Conservation (phyloP, 164 flowering plant species). For the Tetrastigma voinierianum region DNA sequence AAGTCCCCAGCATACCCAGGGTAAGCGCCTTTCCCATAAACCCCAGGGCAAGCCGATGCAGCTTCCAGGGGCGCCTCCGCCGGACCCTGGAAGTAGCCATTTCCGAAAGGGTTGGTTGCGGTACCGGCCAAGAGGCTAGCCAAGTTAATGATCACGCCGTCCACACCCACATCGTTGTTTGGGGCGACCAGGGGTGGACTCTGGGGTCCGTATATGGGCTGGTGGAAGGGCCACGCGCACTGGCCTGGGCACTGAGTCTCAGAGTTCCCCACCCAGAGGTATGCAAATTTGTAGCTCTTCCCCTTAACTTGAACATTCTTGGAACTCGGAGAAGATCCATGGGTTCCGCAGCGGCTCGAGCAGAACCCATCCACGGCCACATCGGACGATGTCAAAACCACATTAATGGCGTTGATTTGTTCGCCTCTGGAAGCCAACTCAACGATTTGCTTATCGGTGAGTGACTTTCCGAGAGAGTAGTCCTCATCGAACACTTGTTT, state of each 20-base stretch:
- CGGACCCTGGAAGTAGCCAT: slow-evolving; percentile 52
- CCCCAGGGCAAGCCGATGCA: slow-evolving; percentile 58
- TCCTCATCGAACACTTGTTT: slow-evolving; percentile 6
- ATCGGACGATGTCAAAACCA: slow-evolving; percentile 39
- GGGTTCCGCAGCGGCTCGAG: slow-evolving; percentile 44
- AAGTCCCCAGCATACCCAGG: slow-evolving; percentile 60
- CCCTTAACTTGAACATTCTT: background rate
- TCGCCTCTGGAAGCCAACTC: slow-evolving; percentile 24
- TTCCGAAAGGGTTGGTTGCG: slow-evolving; percentile 58
- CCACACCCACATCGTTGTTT: slow-evolving; percentile 59
- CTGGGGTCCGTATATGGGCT: slow-evolving; percentile 68
- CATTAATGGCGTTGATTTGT: slow-evolving; percentile 37
- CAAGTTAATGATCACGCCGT: slow-evolving; percentile 57
- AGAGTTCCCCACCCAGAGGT: slow-evolving; percentile 60
- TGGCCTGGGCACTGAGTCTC: slow-evolving; percentile 62
- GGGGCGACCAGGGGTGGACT: slow-evolving; percentile 53
- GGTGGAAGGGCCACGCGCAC: slow-evolving; percentile 75
- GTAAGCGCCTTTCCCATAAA: slow-evolving; percentile 55
- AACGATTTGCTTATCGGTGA: slow-evolving; percentile 11
- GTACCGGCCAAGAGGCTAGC: slow-evolving; percentile 56
- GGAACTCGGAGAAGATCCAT: slow-evolving; percentile 27
- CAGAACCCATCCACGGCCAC: slow-evolving; percentile 46
- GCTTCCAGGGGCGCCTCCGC: slow-evolving; percentile 54
- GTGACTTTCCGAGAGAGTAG: slow-evolving; percentile 18
- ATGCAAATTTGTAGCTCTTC: slow-evolving; percentile 22